Conservation (phyloP, 768 basidiomycete genomes). For the Sarcomyxa edulis region DNA sequence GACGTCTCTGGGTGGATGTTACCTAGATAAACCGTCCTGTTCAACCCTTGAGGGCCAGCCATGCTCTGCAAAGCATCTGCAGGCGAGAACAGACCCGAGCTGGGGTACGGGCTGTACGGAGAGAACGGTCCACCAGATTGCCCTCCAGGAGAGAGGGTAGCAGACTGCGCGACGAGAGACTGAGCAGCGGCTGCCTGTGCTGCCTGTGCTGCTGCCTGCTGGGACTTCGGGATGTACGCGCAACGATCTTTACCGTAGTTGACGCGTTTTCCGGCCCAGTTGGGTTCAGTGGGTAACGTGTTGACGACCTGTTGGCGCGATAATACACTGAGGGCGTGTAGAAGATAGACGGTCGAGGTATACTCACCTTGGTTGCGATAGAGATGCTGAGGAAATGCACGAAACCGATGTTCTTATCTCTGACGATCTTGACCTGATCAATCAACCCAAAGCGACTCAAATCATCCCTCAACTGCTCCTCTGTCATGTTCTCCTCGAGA, state of each 20-base stretch:
- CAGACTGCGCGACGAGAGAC: conserved; percentile 56
- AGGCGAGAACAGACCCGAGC: conserved; percentile 48
- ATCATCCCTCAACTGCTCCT: conserved; percentile 89
- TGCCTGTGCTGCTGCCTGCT: conserved; percentile 82
- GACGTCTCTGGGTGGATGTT: conserved; percentile 97
- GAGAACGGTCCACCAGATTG: conserved; percentile 29
- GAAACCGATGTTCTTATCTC: conserved; percentile 99
- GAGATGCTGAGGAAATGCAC: conserved; percentile 97
- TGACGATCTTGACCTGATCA: conserved; percentile 98
- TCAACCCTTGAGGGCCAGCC: conserved; percentile 49
- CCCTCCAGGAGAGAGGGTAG: conserved; percentile 15
- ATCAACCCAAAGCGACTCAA: conserved; percentile 91
- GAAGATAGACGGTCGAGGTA: conserved; percentile 6
- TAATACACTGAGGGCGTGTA: conserved; percentile 4
- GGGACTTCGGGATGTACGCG: conserved; percentile 95
- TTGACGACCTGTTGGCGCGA: conserved; percentile 72
- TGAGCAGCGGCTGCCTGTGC: conserved; percentile 86
- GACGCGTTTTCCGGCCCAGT: conserved; percentile 94
- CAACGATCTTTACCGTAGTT: conserved; percentile 99
- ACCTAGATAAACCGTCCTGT: conserved; percentile 92
- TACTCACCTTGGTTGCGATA: conserved; percentile 85
- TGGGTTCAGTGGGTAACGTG: conserved; percentile 85
- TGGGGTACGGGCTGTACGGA: conserved; percentile 48
- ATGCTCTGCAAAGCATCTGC: conserved; percentile 18
- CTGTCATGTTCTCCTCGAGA: conserved; percentile 84